phyloP scores from a whole-genome alignment of 2,329 filamentous ascomycete genomes.

The Apiospora sp. region DNA sequence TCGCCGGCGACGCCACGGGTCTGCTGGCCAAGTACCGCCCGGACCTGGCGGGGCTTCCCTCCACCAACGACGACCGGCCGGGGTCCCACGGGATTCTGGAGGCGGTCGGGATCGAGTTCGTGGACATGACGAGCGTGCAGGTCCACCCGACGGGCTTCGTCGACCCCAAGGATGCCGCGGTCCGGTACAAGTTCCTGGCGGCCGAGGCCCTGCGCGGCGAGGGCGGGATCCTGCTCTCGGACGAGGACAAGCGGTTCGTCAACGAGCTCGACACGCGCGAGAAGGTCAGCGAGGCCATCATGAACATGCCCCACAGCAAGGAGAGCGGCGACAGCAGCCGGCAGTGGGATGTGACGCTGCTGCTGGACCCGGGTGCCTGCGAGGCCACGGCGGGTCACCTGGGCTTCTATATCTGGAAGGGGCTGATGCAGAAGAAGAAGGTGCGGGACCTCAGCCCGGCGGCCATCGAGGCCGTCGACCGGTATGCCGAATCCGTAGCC shows the following conservation, averaged over 20 bases:
- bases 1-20: slow-evolving; percentile 67
- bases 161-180: slow-evolving; percentile 55
- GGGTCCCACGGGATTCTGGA: slow-evolving; percentile 58
- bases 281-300: slow-evolving; percentile 61
- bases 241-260: slow-evolving; percentile 61
- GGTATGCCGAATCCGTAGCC: slow-evolving; percentile 56
- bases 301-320: slow-evolving; percentile 43
- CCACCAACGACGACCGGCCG: slow-evolving; percentile 67
- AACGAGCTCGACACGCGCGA: slow-evolving; percentile 69
- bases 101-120: slow-evolving; percentile 49
- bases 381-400: slow-evolving; percentile 62
- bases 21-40: slow-evolving; percentile 64
- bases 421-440: slow-evolving; percentile 63
- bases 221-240: slow-evolving; percentile 63
- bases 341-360: slow-evolving; percentile 66
- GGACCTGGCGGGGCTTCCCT: slow-evolving; percentile 66
- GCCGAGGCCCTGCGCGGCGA: slow-evolving; percentile 70
- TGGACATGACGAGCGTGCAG: slow-evolving; percentile 66
- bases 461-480: slow-evolving; percentile 52
- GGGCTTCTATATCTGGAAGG: slow-evolving; percentile 70
- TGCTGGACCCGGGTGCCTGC: slow-evolving; percentile 67
- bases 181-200: slow-evolving; percentile 66
- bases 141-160: slow-evolving; percentile 72
- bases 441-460: slow-evolving; percentile 55
- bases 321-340: slow-evolving; percentile 41